These are phyloP conservation scores for Debaryomyces subglobosus DNA, from an alignment of 1,139 yeast species.

Conservation along the genomic window DNA sequence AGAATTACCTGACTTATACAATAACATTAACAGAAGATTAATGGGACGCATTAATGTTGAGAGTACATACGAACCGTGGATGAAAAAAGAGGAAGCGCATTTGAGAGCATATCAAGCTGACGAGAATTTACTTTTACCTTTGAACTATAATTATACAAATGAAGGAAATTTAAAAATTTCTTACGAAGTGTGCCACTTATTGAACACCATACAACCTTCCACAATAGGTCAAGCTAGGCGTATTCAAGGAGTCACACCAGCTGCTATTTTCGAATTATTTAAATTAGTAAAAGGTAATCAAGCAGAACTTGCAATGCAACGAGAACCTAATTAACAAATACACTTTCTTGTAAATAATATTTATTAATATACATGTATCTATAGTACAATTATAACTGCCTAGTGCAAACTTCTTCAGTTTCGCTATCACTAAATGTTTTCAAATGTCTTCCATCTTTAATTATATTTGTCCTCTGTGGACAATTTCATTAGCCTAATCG, in stretches of 20 bases:
- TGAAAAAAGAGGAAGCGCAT: constrained; percentile 70
- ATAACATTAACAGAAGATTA: constrained; percentile 53
- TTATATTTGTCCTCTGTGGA: background rate
- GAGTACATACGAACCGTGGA: constrained; percentile 82
- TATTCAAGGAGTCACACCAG: constrained; percentile 93
- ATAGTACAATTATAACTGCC: constrained; percentile 10
- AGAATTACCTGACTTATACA: constrained; percentile 24
- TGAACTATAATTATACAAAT: constrained; percentile 59
- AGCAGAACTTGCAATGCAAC: constrained; percentile 17
- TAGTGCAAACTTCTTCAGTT: constrained; percentile 4
- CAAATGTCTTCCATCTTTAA: background rate
- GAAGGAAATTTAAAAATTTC: constrained; percentile 57
- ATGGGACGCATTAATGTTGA: constrained; percentile 70
- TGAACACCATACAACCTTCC: constrained; percentile 78
- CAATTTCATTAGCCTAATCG: background rate
- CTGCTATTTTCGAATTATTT: constrained; percentile 71
- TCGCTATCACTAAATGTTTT: constrained; percentile 12
- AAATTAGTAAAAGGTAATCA: constrained; percentile 42
- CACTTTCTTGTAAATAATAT: constrained; percentile 9
- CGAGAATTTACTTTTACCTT: constrained; percentile 71
- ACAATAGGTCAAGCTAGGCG: constrained; percentile 95
- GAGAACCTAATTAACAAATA: constrained; percentile 2
- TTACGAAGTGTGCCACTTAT: constrained; percentile 69
- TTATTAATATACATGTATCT: constrained; percentile 13
- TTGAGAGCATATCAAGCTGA: constrained; percentile 82